Evolutionary conservation across 192 early-diverging fungal species (phyloP), one percentile per base, ranked within the genome.

Genomic region (Funneliformis mosseae): DNA sequence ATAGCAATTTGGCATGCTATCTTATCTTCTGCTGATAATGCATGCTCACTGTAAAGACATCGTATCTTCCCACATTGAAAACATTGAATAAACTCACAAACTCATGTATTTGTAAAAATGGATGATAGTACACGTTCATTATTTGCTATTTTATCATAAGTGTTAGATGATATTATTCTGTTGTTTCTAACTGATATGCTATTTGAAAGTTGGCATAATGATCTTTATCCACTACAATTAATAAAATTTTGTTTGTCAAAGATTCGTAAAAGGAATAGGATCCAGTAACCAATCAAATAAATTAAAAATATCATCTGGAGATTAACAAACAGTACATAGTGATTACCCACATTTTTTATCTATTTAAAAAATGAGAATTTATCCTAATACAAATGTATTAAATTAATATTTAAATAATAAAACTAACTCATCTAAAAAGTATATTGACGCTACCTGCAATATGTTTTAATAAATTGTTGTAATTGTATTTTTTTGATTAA

Each of bases 21-120:
- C 25, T 64, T 64, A 64, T 64, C 11, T 25, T 64, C 62, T 64
- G 27, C 62, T 64, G n/a, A 64, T 64, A 64, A 64, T 64, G 62
- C 62, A 9, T 23, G 46, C 12, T 64, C 8, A 64, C 62, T 64
- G 25, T 64, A 64, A 28, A 64, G 11, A 64, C 62, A 64, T 28
- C 62, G 23, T 25, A 64, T 64, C 25, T 33, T 64, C 0, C 62
- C 23, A 64, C 23, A 64, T 64, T 64, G 11, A 64, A 64, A 64
- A 23, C 25, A 64, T 64, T 64, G 25, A 64, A 64, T 64, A 64
- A 64, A 64, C 9, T 64, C 25, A 10, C 62, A 5, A 64, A 64
- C 25, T 3, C 11, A 7, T 28, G 1, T 64, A 64, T 64, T 64
- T 8, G 25, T 9, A 5, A 64, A 64, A 33, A 64, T 6, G 9